Conservation (phyloP, 352 stramenopile species). For the Achlya hypogyna region DNA sequence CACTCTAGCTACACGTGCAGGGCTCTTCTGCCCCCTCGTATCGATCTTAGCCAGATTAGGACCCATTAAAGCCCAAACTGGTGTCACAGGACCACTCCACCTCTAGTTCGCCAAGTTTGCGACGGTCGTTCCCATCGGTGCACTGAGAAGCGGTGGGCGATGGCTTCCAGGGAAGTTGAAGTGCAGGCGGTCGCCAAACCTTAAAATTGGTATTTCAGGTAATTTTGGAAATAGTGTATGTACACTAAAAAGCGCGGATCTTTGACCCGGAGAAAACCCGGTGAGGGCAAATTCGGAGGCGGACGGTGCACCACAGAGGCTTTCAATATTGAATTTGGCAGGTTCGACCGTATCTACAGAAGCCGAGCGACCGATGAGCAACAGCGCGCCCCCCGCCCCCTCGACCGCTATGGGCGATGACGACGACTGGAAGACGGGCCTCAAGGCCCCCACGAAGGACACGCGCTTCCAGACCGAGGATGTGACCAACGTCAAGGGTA, state of each 20-base stretch:
- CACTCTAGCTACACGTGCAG: too few relatives aligned
- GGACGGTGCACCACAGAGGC: conserved; percentile 5
- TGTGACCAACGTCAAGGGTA: conserved; percentile 96
- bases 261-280: not conserved
- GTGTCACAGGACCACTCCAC: too few relatives aligned
- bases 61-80: too few relatives aligned
- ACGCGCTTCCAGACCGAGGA: conserved; percentile 90
- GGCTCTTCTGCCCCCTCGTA: too few relatives aligned
- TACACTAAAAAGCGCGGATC: not conserved
- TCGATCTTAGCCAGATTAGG: too few relatives aligned
- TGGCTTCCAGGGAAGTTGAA: too few relatives aligned
- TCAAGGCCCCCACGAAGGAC: conserved; percentile 80
- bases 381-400: not conserved
- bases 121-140: too few relatives aligned
- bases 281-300: not conserved
- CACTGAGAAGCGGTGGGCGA: too few relatives aligned
- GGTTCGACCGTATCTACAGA: conserved; percentile 1
- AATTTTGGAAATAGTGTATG: too few relatives aligned
- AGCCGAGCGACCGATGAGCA: conserved; percentile 10
- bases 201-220: too few relatives aligned
- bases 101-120: too few relatives aligned
- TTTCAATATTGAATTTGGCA: conserved; percentile 16
- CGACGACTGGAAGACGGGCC: conserved; percentile 49
- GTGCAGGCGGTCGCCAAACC: too few relatives aligned
- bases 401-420: conserved; percentile 11